These are phyloP conservation scores for Tetrahymena thermophila DNA, from an alignment of 73 alveolate species.

Conservation along the genomic window DNA sequence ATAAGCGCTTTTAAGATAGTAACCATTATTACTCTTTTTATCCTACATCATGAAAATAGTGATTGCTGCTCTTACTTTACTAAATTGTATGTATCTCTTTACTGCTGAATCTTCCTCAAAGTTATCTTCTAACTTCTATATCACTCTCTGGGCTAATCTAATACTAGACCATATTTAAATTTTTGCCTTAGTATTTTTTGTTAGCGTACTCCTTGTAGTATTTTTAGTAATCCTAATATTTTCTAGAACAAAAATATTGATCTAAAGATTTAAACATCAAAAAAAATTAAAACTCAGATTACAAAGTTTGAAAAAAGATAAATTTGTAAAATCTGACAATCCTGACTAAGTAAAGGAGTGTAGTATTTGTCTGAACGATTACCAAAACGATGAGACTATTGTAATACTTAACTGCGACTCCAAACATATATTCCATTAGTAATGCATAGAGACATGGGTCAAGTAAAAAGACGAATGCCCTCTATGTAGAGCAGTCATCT, in stretches of 20 bases:
- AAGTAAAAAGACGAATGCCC: background rate
- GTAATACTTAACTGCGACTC: background rate
- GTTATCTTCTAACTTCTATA: background rate
- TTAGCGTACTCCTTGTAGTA: background rate
- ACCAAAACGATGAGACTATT: background rate
- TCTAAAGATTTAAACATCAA: background rate
- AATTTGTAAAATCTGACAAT: background rate
- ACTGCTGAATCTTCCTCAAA: background rate
- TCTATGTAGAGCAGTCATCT: background rate
- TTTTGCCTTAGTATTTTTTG: background rate
- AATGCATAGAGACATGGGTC: background rate
- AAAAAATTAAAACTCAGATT: background rate
- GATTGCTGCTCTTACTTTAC: background rate
- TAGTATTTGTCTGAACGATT: background rate
- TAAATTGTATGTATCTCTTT: background rate
- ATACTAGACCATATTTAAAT: background rate
- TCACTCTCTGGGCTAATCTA: background rate
- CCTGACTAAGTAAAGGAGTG: background rate
- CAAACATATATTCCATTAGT: background rate
- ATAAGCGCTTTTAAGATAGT: background rate
- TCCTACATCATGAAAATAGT: background rate
- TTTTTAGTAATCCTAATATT: background rate
- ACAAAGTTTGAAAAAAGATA: background rate
- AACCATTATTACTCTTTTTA: background rate
- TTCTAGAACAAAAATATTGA: background rate